Conservation (phyloP, 2,329 filamentous ascomycete species). For the Paracorniculantispora psalliotae region DNA sequence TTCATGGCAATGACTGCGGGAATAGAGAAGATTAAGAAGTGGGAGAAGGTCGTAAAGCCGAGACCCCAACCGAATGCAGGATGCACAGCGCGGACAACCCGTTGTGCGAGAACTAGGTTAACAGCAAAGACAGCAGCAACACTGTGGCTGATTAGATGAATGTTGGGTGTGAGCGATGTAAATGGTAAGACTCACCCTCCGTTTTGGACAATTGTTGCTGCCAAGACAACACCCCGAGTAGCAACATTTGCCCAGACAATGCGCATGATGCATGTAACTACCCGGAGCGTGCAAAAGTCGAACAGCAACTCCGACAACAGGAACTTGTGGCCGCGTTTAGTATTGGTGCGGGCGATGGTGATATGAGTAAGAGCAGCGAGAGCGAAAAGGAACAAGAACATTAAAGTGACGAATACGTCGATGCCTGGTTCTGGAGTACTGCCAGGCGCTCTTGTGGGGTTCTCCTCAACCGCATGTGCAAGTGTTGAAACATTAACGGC, state of each 20-base stretch:
- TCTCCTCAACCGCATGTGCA: background rate
- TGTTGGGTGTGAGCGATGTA: background rate
- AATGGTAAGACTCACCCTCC: constrained; percentile 24
- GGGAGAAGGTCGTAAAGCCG: constrained; percentile 20
- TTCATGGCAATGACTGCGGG: constrained; percentile 27
- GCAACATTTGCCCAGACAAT: constrained; percentile 29
- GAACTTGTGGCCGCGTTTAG: constrained; percentile 33
- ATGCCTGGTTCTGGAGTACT: background rate
- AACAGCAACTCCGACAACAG: constrained; percentile 31
- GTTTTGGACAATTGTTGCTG: constrained; percentile 32
- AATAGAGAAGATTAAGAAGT: constrained; percentile 24
- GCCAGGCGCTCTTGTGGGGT: background rate
- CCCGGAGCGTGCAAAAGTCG: constrained; percentile 33
- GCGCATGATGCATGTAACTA: constrained; percentile 30
- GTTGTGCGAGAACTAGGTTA: constrained; percentile 36
- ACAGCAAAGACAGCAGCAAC: constrained; percentile 31
- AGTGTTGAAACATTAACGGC: background rate
- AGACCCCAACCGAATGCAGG: constrained; percentile 31
- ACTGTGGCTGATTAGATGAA: constrained; percentile 15
- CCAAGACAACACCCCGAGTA: constrained; percentile 26
- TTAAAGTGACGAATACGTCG: constrained; percentile 21
- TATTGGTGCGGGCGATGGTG: constrained; percentile 24
- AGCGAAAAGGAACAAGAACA: constrained; percentile 23
- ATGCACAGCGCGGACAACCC: constrained; percentile 33
- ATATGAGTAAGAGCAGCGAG: constrained; percentile 22